phyloP scores from a whole-genome alignment of 352 stramenopile genomes.

The Globisporangium rhizosaccharum region DNA sequence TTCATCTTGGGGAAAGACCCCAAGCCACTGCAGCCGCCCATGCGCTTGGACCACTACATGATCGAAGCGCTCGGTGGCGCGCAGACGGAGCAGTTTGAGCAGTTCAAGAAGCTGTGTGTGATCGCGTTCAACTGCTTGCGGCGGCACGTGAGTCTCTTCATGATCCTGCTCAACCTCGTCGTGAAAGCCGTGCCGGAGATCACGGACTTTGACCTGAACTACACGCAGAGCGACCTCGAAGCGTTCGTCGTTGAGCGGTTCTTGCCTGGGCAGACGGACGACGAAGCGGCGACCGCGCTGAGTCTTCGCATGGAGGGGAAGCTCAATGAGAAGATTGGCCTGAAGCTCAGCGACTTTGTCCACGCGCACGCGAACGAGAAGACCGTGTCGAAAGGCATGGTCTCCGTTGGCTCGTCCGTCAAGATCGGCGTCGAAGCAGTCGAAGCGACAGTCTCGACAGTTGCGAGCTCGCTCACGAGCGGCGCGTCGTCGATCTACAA shows the following conservation, averaged over 20 bases:
- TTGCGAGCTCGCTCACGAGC: conserved; percentile 69
- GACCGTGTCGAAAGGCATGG: conserved; percentile 78
- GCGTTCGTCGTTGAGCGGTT: conserved; percentile 83
- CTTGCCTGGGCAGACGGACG: conserved; percentile 71
- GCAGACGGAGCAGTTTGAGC: conserved; percentile 73
- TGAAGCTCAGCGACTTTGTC: conserved; percentile 85
- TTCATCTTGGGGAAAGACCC: conserved; percentile 98
- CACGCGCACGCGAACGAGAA: conserved; percentile 84
- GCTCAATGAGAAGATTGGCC: conserved; percentile 79
- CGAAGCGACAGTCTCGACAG: conserved; percentile 67
- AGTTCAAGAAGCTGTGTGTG: conserved; percentile 85
- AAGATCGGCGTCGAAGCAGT: conserved; percentile 77
- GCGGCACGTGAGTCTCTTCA: conserved; percentile 80
- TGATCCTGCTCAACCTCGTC: conserved; percentile 82
- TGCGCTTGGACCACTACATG: conserved; percentile 95
- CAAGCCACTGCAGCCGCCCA: conserved; percentile 96
- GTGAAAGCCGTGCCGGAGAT: conserved; percentile 81
- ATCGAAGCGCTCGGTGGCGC: conserved; percentile 79
- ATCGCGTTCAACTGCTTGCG: conserved; percentile 85
- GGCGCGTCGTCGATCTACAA: conserved; percentile 81
- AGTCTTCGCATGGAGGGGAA: conserved; percentile 86
- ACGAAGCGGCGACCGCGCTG: conserved; percentile 72
- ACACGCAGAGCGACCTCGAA: conserved; percentile 80
- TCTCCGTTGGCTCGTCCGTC: conserved; percentile 69
- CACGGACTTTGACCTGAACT: conserved; percentile 82